These are phyloP conservation scores for Plasmodium chabaudi DNA, from an alignment of 169 alveolate genomes.

Conservation along the genomic window DNA sequence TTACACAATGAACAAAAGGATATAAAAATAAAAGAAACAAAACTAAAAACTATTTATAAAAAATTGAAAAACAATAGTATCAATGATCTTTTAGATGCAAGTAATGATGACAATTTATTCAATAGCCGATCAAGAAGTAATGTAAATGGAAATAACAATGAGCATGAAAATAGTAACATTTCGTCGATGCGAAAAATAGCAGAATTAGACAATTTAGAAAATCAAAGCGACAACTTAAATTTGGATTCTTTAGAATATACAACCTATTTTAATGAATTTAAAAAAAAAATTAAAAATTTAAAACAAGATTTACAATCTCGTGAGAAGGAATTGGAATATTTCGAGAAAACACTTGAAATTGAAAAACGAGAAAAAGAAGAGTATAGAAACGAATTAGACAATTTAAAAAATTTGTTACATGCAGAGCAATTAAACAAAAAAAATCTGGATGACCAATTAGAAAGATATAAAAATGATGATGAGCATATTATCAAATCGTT, in stretches of 20 bases:
- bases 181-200: constrained; percentile 16
- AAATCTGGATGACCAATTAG: constrained; percentile 41
- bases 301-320: constrained; percentile 32
- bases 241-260: constrained; percentile 58
- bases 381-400: constrained; percentile 47
- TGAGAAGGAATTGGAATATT: constrained; percentile 64
- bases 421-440: constrained; percentile 36
- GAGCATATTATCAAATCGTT: constrained; percentile 47
- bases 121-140: neutral
- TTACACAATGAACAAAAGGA: constrained; percentile 60
- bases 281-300: constrained; percentile 48
- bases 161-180: neutral
- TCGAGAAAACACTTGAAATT: constrained; percentile 47
- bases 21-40: constrained; percentile 65
- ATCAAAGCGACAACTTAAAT: constrained; percentile 44
- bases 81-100: constrained; percentile 37
- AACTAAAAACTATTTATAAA: constrained; percentile 54
- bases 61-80: constrained; percentile 60
- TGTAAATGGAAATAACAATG: neutral
- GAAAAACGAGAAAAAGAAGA: constrained; percentile 66
- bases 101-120: constrained; percentile 14
- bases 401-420: constrained; percentile 32
- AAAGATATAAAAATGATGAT: constrained; percentile 59
- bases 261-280: constrained; percentile 55
- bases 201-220: constrained; percentile 27